These are phyloP conservation scores for Dendrostoma leiphaemia DNA, from an alignment of 2,329 filamentous ascomycete species.

Conservation along the genomic window DNA sequence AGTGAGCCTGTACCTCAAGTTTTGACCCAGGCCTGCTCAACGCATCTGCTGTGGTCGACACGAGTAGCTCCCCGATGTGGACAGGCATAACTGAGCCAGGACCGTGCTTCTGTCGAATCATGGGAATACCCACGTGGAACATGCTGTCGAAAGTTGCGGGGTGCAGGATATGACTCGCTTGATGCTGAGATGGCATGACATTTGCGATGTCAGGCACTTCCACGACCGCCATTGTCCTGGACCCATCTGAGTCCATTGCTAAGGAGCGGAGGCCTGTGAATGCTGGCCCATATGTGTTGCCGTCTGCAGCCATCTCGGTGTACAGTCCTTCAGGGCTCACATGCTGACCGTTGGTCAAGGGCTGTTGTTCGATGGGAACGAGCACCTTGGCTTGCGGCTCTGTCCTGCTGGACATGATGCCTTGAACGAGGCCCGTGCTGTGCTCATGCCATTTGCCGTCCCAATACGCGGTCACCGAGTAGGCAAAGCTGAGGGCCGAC, in stretches of 20 bases:
- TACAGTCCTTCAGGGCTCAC: background rate
- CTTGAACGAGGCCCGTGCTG: background rate
- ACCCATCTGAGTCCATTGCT: background rate
- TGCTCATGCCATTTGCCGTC: constrained; percentile 1
- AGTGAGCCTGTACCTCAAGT: background rate
- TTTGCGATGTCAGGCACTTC: background rate
- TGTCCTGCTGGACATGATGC: background rate
- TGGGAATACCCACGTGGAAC: background rate
- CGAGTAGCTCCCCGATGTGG: background rate
- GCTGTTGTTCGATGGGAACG: too few relatives aligned
- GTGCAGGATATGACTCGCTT: constrained; percentile 1
- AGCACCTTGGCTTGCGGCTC: background rate
- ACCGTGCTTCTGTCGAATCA: background rate
- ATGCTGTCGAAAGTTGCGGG: background rate
- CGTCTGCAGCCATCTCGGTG: background rate
- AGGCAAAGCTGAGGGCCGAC: background rate
- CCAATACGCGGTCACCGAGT: background rate
- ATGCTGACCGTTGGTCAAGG: too few relatives aligned
- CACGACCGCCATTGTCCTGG: background rate
- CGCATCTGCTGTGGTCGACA: background rate
- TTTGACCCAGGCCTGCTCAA: background rate
- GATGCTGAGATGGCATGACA: background rate
- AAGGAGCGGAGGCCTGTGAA: background rate
- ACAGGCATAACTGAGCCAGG: background rate
- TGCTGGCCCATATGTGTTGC: background rate